Percentiles rank a stretch among this genome's conserved stretches.
phyloP scores from a whole-genome alignment of 306 rosid species.

The Prunus campanulata region DNA sequence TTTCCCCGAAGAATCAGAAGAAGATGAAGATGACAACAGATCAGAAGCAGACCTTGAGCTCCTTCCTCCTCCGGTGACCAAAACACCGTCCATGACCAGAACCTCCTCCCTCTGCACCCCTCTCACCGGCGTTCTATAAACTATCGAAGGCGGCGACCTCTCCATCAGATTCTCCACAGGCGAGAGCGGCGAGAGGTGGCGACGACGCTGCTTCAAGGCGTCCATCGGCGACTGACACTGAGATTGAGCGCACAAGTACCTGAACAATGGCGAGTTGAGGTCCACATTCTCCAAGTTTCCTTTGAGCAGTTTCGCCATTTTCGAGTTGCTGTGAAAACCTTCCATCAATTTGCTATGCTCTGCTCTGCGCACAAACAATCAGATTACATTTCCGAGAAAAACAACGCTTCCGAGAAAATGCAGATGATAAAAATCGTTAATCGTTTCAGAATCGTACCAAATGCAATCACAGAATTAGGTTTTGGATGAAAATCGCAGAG shows the following conservation, averaged over 20 bases:
- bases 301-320: conserved; percentile 27
- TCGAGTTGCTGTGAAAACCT: background rate
- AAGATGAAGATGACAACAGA: conserved; percentile 33
- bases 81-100: conserved; percentile 68
- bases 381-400: background rate
- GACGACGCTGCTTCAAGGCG: conserved; percentile 16
- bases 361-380: background rate
- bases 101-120: conserved; percentile 55
- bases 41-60: conserved; percentile 34
- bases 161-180: conserved; percentile 48
- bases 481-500: background rate
- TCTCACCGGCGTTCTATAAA: conserved; percentile 50
- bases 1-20: conserved; percentile 25
- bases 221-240: conserved; percentile 38
- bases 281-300: conserved; percentile 46
- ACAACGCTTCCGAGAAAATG: background rate
- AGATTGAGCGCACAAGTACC: conserved; percentile 31
- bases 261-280: conserved; percentile 34
- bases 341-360: background rate
- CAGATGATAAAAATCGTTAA: background rate
- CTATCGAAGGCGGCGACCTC: conserved; percentile 15
- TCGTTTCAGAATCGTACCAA: background rate
- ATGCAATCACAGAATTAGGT: conserved; percentile 1
- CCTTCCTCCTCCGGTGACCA: conserved; percentile 39
- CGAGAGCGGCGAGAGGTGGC: conserved; percentile 43